Evolutionary conservation across 306 rosid species (phyloP).

Genomic region (Prosopis cineraria): DNA sequence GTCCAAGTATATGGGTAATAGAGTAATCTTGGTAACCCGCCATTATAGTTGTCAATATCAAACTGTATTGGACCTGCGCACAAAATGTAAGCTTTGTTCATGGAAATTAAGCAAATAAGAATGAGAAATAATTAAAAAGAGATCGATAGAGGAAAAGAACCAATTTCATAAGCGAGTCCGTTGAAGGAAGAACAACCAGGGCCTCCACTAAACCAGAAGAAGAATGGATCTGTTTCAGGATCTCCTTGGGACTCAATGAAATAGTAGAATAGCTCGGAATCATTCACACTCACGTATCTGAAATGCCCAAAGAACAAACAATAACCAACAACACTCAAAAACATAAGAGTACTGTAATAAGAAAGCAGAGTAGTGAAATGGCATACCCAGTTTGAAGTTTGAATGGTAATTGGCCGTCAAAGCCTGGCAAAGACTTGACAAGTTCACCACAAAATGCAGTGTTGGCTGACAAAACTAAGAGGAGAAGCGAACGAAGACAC

Average conservation of each 20-base stretch:
- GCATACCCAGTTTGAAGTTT: no score
- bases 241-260: constrained; percentile 16
- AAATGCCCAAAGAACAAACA: no score
- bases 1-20: constrained; percentile 33
- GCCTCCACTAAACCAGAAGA: constrained; percentile 33
- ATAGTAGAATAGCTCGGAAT: constrained; percentile 4
- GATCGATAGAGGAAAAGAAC: not conserved
- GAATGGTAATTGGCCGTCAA: no score
- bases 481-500: no score
- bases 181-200: constrained; percentile 27
- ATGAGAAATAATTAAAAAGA: no score
- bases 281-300: constrained; percentile 26
- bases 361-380: no score
- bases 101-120: no score
- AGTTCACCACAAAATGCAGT: no score
- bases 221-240: constrained; percentile 14
- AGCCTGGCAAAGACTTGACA: no score
- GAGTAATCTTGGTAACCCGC: constrained; percentile 20
- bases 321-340: no score
- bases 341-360: no score
- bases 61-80: constrained; percentile 19
- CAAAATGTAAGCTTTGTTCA: not conserved
- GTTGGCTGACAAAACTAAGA: no score
- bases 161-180: constrained; percentile 28
- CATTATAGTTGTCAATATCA: constrained; percentile 14